Base-by-base conservation (phyloP, 2,329 filamentous ascomycete genomes). In the Epichloe hybrida region DNA sequence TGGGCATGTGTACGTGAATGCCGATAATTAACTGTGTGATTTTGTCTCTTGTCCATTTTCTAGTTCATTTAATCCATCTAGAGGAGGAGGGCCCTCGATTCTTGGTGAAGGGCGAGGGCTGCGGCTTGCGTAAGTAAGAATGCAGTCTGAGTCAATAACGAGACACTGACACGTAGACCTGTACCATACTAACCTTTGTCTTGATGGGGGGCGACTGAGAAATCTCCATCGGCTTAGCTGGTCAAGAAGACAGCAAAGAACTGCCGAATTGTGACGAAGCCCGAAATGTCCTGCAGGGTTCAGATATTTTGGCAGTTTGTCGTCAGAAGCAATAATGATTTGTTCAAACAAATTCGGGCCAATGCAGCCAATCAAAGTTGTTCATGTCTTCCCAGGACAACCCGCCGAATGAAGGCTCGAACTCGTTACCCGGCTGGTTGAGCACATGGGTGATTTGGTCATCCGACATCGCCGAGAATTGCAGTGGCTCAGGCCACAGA, bases 401-500 rank as follows among this genome's bases (percentile, higher is more conserved):
- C 54, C 77, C 74, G 5, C 74, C 72, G 52, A 79, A 71, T 3
- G 69, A 72, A 1, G 73, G 69, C 17, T 79, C 76, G 54, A 84
- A 77, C 15, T 75, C 74, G 27, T 79, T 75, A 4, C 76, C 79
- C 0, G 80, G 77, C 54, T 79, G 75, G 58, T 81, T 83, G 31
- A 85, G 72, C 4, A 81, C 79, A 55, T 84, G 79, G 5, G 79
- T 73, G 45, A 85, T 81, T 59, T 86, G 80, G 52, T 83, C 75
- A 52, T 83, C 80, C 1, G 81, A 84, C 82, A 86, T 86, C 35
- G 79, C 71, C 2, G 80, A 84, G 61, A 84, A 83, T 23, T 80
- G 78, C 21, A 84, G 58, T 4, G 76, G 71, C 53, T 78, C 74
- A 0, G 70, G 61, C 70, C 72, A 75, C 8, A 72, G 52, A 5